Base-by-base conservation (phyloP, 352 stramenopile genomes). In the Globisporangium parvum region DNA sequence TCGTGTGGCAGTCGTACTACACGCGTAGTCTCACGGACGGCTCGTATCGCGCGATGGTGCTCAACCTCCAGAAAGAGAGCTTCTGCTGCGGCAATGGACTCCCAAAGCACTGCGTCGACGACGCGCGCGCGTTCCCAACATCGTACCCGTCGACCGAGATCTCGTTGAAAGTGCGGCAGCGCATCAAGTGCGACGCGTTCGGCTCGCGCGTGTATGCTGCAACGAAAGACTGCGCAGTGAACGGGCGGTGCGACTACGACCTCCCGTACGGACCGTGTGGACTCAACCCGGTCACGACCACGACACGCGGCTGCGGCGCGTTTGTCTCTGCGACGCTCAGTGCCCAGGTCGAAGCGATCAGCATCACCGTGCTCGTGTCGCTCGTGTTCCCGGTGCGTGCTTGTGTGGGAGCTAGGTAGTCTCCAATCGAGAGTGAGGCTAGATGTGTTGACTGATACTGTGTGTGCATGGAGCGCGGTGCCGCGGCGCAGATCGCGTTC, bases 1-100 rank as follows among this genome's bases (percentile, higher is more conserved):
- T 92, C 17, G 80, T 87, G 31, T 92, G 81, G 81, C 77, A 89
- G 47, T 73, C 75, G 20, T 92, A 90, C 59, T 90, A 87, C 59
- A 52, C 60, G 24, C 69, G 75, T 55, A 88, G 77, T 53, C 42
- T 73, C 21, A 56, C 53, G 23, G 60, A 70, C 37, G 63, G 63
- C 26, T 71, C 71, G 11, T 79, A 81, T 31, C 74, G 77, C 21
- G 65, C 77, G 8, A 74, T 77, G 67, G 62, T 91, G 35, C 67
- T 89, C 41, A 73, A 60, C 20, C 53, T 91, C 12, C 73, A 91
- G 55, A 75, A 78, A 47, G 67, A 72, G 10, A 75, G 80, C 33
- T 87, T 88, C 33, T 91, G 81, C 52, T 91, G 81, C 48, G 81
- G 81, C 18, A 82, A 81, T 23, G 81, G 75, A 4, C 59, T 77